phyloP scores from a whole-genome alignment of 1,284 basidiomycete species.

The Cryptococcus depauperatus region DNA sequence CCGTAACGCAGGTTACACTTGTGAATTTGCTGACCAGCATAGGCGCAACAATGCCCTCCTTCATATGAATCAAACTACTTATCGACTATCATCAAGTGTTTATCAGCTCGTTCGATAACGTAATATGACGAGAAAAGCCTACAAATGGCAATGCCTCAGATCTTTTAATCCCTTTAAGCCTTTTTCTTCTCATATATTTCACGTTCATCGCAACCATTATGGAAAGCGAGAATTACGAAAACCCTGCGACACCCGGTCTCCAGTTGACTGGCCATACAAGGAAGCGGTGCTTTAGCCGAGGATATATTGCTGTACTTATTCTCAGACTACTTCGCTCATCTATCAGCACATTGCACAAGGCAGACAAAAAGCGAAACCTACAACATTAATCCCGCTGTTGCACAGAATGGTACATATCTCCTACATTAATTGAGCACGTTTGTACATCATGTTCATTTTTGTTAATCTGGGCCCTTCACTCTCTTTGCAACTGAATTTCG shows the following conservation, averaged over 20 bases:
- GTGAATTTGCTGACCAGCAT: too few relatives aligned
- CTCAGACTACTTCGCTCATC: conserved; percentile 24
- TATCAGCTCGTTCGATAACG: background rate
- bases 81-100: too few relatives aligned
- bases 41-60: conserved; percentile 17
- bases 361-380: conserved; percentile 10
- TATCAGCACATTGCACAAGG: background rate
- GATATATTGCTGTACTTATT: conserved; percentile 25
- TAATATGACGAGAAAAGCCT: conserved; percentile 2
- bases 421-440: conserved; percentile 55
- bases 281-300: conserved; percentile 20
- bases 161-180: conserved; percentile 23
- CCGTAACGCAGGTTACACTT: too few relatives aligned
- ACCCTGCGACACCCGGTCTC: conserved; percentile 23
- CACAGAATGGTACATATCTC: conserved; percentile 33
- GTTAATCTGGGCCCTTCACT: conserved; percentile 50
- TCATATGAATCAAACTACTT: conserved; percentile 31
- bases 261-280: conserved; percentile 16
- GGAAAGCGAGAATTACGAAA: conserved; percentile 13
- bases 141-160: conserved; percentile 25
- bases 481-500: conserved; percentile 55
- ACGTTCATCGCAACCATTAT: background rate
- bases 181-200: conserved; percentile 15
- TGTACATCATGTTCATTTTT: conserved; percentile 48
- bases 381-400: conserved; percentile 25